Evolutionary conservation across 2,329 filamentous ascomycete species (phyloP).

Genomic region (Xylaria hypoxylon): DNA sequence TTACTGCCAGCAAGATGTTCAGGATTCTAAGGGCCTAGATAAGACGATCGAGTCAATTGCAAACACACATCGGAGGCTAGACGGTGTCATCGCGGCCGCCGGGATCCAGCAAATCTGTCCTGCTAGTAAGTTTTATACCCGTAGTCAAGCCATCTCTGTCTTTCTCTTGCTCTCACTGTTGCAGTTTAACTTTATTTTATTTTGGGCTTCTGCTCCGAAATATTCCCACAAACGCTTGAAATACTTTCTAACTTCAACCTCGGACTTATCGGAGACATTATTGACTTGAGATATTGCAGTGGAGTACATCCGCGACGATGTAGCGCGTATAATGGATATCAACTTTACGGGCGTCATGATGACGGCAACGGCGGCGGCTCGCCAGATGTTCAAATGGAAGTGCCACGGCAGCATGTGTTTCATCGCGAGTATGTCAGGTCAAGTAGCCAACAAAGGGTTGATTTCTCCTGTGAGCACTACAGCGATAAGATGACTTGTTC

Average conservation of each 20-base stretch:
- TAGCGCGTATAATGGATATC: constrained; percentile 74
- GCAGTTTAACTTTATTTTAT: background rate
- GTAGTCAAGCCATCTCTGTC: background rate
- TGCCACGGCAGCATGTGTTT: constrained; percentile 66
- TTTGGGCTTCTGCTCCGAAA: background rate
- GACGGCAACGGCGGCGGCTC: constrained; percentile 77
- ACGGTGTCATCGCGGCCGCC: constrained; percentile 77
- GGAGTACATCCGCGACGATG: constrained; percentile 69
- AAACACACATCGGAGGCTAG: constrained; percentile 65
- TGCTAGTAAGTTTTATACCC: constrained; percentile 22
- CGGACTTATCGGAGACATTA: background rate
- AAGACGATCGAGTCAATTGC: constrained; percentile 69
- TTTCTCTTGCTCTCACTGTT: background rate
- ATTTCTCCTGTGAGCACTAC: constrained; percentile 62
- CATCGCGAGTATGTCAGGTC: constrained; percentile 67
- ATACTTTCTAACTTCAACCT: background rate
- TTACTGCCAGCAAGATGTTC: constrained; percentile 76
- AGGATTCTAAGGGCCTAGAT: constrained; percentile 70
- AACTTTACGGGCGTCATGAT: constrained; percentile 77
- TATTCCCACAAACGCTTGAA: background rate
- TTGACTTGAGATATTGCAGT: constrained; percentile 57
- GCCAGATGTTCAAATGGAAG: constrained; percentile 67
- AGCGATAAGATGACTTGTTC: background rate
- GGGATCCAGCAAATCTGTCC: constrained; percentile 76
- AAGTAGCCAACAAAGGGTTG: constrained; percentile 68